Evolutionary conservation across 2,329 filamentous ascomycete species (phyloP).

Genomic region (Massarina eburnea): DNA sequence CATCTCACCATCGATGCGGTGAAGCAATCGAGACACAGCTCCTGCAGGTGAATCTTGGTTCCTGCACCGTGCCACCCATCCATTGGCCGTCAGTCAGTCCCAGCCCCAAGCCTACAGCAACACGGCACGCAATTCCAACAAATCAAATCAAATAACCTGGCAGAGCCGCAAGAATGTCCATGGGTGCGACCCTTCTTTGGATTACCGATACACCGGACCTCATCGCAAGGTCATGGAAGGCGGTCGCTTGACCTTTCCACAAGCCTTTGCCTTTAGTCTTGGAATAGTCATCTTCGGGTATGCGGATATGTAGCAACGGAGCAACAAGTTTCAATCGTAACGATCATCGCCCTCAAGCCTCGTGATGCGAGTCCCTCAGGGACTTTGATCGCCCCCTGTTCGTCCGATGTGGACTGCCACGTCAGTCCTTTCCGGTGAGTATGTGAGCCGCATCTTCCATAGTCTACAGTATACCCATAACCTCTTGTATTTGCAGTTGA

Average conservation of each 20-base stretch:
- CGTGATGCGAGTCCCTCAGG: background rate
- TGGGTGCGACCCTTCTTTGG: background rate
- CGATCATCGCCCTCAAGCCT: background rate
- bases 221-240: background rate
- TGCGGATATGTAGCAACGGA: background rate
- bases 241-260: background rate
- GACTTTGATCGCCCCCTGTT: background rate
- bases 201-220: background rate
- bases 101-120: background rate
- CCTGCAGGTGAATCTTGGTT: background rate
- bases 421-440: background rate
- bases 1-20: too few species aligned
- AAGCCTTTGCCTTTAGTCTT: too few species aligned
- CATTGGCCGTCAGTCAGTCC: background rate
- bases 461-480: background rate
- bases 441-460: background rate
- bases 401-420: background rate
- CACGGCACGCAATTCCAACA: background rate
- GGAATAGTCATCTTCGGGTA: too few species aligned
- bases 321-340: background rate
- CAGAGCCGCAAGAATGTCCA: conserved; percentile 1
- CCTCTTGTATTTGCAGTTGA: background rate
- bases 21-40: background rate
- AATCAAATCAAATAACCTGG: background rate
- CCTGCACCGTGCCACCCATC: background rate